phyloP scores from a whole-genome alignment of 129 eudicot genomes.

The Centaurea solstitialis region DNA sequence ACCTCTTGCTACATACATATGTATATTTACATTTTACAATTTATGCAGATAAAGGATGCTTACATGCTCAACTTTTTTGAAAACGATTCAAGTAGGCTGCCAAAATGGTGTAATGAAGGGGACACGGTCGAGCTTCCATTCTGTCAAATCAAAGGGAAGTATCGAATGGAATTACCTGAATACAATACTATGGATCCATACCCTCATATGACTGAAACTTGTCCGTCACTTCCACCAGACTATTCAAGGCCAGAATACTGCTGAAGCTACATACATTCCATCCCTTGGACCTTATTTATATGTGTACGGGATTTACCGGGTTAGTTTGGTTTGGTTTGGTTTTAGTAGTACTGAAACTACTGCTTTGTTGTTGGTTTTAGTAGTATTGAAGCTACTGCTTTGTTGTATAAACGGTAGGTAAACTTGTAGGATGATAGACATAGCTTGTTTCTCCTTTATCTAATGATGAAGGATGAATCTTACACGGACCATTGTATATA shows the following conservation, averaged over 20 bases:
- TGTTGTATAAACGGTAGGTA: neutral
- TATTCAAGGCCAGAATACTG: constrained; percentile 67
- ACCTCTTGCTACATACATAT: neutral
- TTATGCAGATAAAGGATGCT: constrained; percentile 89
- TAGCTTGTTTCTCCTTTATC: neutral
- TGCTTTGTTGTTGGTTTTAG: neutral
- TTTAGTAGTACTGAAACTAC: constrained; percentile 30
- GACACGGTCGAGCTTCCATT: constrained; percentile 75
- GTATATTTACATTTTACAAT: constrained; percentile 5
- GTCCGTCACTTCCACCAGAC: constrained; percentile 87
- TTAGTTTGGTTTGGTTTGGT: neutral
- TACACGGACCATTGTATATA: constrained; percentile 25
- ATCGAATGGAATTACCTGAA: constrained; percentile 93
- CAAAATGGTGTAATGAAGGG: constrained; percentile 92
- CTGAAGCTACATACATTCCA: constrained; percentile 28
- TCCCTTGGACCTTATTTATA: neutral
- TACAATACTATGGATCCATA: constrained; percentile 85
- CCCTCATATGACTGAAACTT: constrained; percentile 84
- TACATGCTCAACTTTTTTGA: constrained; percentile 85
- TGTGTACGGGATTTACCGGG: neutral
- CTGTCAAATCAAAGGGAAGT: constrained; percentile 90
- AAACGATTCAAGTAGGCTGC: constrained; percentile 70
- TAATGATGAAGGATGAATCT: neutral
- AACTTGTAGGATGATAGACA: constrained; percentile 10
- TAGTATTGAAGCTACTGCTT: constrained; percentile 31